A percentile compares a stretch with the other conserved stretches of the same genome.
phyloP scores from a whole-genome alignment of 305 asterid genomes.

The Salvia sclarea region DNA sequence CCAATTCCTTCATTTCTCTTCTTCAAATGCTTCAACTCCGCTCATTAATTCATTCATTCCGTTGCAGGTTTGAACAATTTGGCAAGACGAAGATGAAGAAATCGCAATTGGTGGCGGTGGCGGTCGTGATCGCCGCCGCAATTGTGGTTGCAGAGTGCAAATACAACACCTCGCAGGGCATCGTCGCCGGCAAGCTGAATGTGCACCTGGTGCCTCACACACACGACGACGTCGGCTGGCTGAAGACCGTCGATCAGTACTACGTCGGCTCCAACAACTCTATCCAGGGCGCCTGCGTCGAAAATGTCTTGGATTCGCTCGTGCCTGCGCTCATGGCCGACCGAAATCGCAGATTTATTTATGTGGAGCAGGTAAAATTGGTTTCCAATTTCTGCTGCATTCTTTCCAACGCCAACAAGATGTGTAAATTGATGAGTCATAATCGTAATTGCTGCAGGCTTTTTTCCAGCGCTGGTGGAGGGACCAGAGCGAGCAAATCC shows the following conservation, averaged over 20 bases:
- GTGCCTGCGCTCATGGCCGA: constrained; percentile 85
- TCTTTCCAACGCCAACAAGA: constrained; percentile 98
- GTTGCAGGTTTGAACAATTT: neutral
- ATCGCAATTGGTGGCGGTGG: neutral
- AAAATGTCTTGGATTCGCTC: constrained; percentile 89
- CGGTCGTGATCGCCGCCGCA: neutral
- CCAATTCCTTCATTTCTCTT: neutral
- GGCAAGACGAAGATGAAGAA: constrained; percentile 24
- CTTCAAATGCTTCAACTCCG: neutral
- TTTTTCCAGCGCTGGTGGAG: constrained; percentile 99
- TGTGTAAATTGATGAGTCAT: too few relatives aligned
- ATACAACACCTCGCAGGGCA: constrained; percentile 65
- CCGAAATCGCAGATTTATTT: constrained; percentile 73
- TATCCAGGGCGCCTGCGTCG: constrained; percentile 81
- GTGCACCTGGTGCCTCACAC: constrained; percentile 96
- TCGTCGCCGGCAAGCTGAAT: constrained; percentile 62
- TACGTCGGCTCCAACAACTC: constrained; percentile 92
- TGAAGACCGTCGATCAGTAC: constrained; percentile 97
- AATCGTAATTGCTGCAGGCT: constrained; percentile 45
- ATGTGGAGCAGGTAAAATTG: constrained; percentile 77
- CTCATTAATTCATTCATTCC: neutral
- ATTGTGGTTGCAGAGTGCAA: constrained; percentile 25
- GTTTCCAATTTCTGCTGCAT: constrained; percentile 41
- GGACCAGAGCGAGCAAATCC: constrained; percentile 50
- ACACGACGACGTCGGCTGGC: constrained; percentile 99